Base-by-base conservation (phyloP, 169 alveolate species). In the Cryptosporidium parvum region DNA sequence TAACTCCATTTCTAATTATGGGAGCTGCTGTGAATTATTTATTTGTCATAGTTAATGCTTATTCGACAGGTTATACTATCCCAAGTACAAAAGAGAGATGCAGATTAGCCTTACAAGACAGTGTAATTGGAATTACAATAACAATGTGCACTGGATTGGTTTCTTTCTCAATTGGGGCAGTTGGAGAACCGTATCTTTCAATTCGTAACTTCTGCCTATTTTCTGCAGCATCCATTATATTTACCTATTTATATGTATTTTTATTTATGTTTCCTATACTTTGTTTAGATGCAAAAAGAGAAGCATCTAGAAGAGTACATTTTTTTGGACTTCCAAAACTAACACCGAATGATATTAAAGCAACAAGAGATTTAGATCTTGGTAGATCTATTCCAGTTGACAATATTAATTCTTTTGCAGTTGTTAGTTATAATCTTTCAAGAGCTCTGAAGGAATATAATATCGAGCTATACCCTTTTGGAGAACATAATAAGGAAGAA, bases 11-110 rank as follows among this genome's bases (percentile, higher is more conserved):
- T 84, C 86, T 93, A 29, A 91, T 93, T 12, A 85, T 93, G 80
- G 95, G 95, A 5, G 92, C 93, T 29, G 95, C 95, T 21, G 93
- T 87, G 29, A 94, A 93, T 80, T 94, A 93, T 51, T 69, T 92
- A 35, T 93, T 93, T 68, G 95, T 93, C 33, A 59, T 93, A 44
- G 70, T 93, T 35, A 93, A 93, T 51, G 85, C 92, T 51, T 93
- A 93, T 65, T 65, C 93, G 69, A 75, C 93, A 59, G 91, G 93
- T 9, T 93, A 93, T 71, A 85, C 92, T 1, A 80, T 91, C 31
- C 93, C 92, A 26, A 84, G 85, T 29, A 92, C 95, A 9, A 91
- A 91, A 26, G 94, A 93, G 18, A 80, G 95, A 10, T 84, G 93
- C 71, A 71, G 75, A n/a, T 84, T 84, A 23, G 86, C 95, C 2